These are phyloP conservation scores for Emericellopsis atlantica DNA, from an alignment of 2,329 filamentous ascomycete species.

Conservation along the genomic window DNA sequence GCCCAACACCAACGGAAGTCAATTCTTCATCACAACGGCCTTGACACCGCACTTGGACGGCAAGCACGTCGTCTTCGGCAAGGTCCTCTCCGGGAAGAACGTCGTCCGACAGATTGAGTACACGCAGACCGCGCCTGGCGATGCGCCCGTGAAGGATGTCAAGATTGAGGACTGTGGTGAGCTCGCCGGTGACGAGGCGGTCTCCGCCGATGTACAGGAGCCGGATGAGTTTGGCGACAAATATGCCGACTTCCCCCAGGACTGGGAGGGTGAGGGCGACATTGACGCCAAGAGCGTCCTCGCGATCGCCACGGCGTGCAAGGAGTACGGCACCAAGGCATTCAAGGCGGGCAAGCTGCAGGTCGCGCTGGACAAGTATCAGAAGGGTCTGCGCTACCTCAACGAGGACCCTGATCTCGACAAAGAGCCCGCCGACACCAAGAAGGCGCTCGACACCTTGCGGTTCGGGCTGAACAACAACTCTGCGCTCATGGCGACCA, in stretches of 20 bases:
- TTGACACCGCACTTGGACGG: slow-evolving; percentile 87
- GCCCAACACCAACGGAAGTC: slow-evolving; percentile 87
- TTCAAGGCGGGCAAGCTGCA: slow-evolving; percentile 69
- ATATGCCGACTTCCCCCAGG: slow-evolving; percentile 94
- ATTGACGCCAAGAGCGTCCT: slow-evolving; percentile 57
- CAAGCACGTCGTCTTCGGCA: slow-evolving; percentile 96
- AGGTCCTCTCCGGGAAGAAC: slow-evolving; percentile 87
- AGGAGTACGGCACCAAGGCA: slow-evolving; percentile 83
- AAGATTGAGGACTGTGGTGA: slow-evolving; percentile 77
- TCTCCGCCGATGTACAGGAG: slow-evolving; percentile 51
- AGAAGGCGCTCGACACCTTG: slow-evolving; percentile 54
- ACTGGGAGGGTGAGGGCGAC: slow-evolving; percentile 45
- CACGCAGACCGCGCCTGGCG: slow-evolving; percentile 55
- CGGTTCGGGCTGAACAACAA: slow-evolving; percentile 85
- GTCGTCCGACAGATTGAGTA: slow-evolving; percentile 86
- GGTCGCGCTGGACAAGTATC: slow-evolving; percentile 77
- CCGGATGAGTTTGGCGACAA: slow-evolving; percentile 76
- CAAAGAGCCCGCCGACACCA: slow-evolving; percentile 56
- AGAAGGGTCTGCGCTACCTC: slow-evolving; percentile 82
- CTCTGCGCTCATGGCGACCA: slow-evolving; percentile 72
- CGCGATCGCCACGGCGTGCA: slow-evolving; percentile 73
- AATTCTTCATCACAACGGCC: slow-evolving; percentile 97
- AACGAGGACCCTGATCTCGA: slow-evolving; percentile 73
- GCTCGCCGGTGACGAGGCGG: slow-evolving; percentile 59
- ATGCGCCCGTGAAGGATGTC: slow-evolving; percentile 66